Conservation (phyloP, 208 protist genomes). For the Crithidia acanthocephali region DNA sequence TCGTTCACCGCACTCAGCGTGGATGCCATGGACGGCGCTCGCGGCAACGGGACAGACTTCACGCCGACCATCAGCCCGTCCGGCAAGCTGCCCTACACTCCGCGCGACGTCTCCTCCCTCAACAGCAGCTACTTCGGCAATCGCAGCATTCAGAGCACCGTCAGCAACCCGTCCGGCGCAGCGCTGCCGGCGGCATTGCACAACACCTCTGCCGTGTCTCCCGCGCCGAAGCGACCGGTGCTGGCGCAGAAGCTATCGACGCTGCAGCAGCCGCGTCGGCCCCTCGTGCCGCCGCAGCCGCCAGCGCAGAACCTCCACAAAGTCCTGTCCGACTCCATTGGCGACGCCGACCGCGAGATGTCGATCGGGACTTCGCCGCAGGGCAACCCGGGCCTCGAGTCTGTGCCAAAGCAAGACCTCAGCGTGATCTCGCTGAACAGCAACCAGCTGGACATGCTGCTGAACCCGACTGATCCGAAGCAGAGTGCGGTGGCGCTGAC, state of each 20-base stretch:
- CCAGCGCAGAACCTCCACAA: not conserved
- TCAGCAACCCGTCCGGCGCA: conserved; percentile 48
- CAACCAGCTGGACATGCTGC: conserved; percentile 42
- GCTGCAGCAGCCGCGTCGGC: not conserved
- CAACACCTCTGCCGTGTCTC: not conserved
- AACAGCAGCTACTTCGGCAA: conserved; percentile 62
- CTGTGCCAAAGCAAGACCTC: conserved; percentile 25
- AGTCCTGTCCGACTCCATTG: not conserved
- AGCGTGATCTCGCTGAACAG: conserved; percentile 48
- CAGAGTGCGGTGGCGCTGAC: not conserved
- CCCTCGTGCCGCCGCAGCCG: not conserved
- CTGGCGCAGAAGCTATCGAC: conserved; percentile 4
- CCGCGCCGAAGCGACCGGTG: not conserved
- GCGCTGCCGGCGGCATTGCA: conserved; percentile 22
- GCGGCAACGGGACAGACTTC: conserved; percentile 2
- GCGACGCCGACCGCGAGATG: not conserved
- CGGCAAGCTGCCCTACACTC: conserved; percentile 44
- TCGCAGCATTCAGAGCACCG: conserved; percentile 33
- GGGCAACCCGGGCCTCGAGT: not conserved
- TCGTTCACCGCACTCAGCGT: not conserved
- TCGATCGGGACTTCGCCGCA: conserved; percentile 1
- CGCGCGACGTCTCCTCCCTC: conserved; percentile 50
- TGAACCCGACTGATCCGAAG: conserved; percentile 1
- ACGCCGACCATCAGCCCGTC: conserved; percentile 15
- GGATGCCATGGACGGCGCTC: not conserved